Base-by-base conservation (phyloP, 2,329 filamentous ascomycete genomes). In the Bipolaris cookei region DNA sequence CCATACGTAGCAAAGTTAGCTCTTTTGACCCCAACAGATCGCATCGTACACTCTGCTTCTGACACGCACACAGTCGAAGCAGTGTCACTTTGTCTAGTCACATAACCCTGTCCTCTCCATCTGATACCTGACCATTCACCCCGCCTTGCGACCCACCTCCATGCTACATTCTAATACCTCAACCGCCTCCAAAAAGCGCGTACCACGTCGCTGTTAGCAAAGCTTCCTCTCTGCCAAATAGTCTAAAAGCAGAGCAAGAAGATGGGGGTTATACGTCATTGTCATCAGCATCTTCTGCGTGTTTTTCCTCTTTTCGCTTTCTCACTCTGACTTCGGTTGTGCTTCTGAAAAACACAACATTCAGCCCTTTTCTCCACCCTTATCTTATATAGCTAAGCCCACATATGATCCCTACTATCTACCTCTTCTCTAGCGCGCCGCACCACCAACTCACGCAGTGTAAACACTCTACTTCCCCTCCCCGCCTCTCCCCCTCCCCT, bases 101-200 rank as follows among this genome's bases (percentile, higher is more conserved):
- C 58, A 50, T 58, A 16, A 25, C 38, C 34, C 42, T 39, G n/a
- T 47, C 16, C 18, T 16, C n/a, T 6, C 16, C 28, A 46, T 46
- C 48, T 59, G 59, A 61, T 48, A 61, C 59, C 42, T 43, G 13
- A 25, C 59, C 59, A 59, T 34, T 52, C 44, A 60, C 32, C n/a
- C 44, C 16, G 23, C 4, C 10, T 43, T 8, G 25, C 51, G 35
- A 41, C 58, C 58, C 58, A 55, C 55, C 58, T 21, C 28, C 11
- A 50, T 48, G 4, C 6, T 4, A 14, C 38, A 28, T 56, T 48
- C 51, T 41, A 7, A 54, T 41, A 46, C 20, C 20, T 49, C 44
- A 51, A 56, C 45, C 20, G 49, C 18, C 37, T 53, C 43, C 43
- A 53, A 25, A 25, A 35, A 39, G n/a, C 35, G 16, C 20, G 16